Conservation (phyloP, 208 protist species). For the Trypanosoma scelopori region DNA sequence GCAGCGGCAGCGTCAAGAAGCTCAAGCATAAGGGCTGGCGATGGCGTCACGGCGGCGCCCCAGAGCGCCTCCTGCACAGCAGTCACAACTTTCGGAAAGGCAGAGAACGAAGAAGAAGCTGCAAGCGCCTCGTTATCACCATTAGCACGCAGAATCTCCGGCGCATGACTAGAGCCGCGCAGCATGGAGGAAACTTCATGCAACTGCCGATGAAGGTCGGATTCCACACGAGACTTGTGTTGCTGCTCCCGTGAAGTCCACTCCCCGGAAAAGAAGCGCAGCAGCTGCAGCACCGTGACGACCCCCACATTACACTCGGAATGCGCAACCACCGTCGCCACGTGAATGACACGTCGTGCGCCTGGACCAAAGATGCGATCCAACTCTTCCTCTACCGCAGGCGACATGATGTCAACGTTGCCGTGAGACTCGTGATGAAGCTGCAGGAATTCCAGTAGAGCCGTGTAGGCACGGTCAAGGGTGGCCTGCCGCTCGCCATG, state of each 20-base stretch:
- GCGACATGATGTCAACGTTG: slow-evolving; percentile 16
- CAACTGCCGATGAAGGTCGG: background rate
- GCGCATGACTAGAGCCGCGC: background rate
- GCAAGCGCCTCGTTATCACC: background rate
- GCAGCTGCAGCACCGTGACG: slow-evolving; percentile 13
- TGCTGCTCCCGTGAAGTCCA: slow-evolving; percentile 1
- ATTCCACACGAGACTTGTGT: background rate
- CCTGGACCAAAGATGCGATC: slow-evolving; percentile 22
- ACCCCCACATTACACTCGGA: background rate
- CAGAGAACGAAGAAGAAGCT: background rate
- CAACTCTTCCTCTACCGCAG: slow-evolving; percentile 14
- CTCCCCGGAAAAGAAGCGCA: slow-evolving; percentile 24
- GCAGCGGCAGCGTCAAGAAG: slow-evolving; percentile 20
- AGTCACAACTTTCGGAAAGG: background rate
- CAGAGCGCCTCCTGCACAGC: slow-evolving; percentile 18
- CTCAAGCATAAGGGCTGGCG: slow-evolving; percentile 16
- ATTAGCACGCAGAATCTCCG: slow-evolving; percentile 19
- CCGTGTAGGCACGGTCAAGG: slow-evolving; percentile 33
- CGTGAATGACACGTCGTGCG: slow-evolving; percentile 11
- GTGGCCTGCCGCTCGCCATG: slow-evolving; percentile 29
- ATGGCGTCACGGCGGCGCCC: slow-evolving; percentile 16
- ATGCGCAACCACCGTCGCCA: background rate
- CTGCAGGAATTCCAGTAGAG: slow-evolving; percentile 31
- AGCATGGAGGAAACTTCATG: background rate
- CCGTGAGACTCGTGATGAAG: background rate